These are phyloP conservation scores for Serpula lacrymans DNA, from an alignment of 768 basidiomycete species.

Conservation along the genomic window DNA sequence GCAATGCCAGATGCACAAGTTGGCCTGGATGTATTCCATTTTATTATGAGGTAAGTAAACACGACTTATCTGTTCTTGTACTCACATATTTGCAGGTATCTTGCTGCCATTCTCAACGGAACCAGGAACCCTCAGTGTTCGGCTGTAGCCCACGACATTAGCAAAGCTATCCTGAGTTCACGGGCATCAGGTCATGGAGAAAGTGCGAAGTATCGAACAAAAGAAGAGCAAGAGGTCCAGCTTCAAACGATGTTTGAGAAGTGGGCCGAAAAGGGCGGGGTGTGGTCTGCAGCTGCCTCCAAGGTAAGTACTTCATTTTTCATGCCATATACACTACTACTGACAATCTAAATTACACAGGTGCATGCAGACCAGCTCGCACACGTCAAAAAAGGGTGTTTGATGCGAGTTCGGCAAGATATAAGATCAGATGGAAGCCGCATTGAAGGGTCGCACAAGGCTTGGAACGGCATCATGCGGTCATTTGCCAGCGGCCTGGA, in stretches of 20 bases:
- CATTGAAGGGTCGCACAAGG: constrained; percentile 27
- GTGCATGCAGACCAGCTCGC: constrained; percentile 22
- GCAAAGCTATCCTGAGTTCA: constrained; percentile 7
- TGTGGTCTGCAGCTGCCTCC: constrained; percentile 17
- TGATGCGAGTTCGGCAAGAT: constrained; percentile 14
- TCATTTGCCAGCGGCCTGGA: constrained; percentile 19
- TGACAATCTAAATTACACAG: too few species aligned
- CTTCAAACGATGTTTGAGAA: constrained; percentile 10
- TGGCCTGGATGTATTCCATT: constrained; percentile 17
- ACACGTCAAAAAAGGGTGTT: constrained; percentile 27
- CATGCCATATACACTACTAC: too few species aligned
- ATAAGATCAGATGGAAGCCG: constrained; percentile 22
- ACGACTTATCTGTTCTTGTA: neutral
- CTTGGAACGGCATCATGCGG: constrained; percentile 20
- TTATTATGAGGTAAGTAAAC: constrained; percentile 12
- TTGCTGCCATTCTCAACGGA: constrained; percentile 8
- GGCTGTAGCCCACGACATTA: constrained; percentile 9
- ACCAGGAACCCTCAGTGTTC: constrained; percentile 5
- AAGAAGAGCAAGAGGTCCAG: constrained; percentile 13
- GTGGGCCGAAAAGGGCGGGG: constrained; percentile 10
- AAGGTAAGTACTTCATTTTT: constrained; percentile 16
- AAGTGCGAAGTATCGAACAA: constrained; percentile 14
- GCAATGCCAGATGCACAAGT: constrained; percentile 3
- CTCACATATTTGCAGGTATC: constrained; percentile 7
- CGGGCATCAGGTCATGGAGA: constrained; percentile 3